Evolutionary conservation across 306 rosid species (phyloP).

Genomic region (Geum urbanum): DNA sequence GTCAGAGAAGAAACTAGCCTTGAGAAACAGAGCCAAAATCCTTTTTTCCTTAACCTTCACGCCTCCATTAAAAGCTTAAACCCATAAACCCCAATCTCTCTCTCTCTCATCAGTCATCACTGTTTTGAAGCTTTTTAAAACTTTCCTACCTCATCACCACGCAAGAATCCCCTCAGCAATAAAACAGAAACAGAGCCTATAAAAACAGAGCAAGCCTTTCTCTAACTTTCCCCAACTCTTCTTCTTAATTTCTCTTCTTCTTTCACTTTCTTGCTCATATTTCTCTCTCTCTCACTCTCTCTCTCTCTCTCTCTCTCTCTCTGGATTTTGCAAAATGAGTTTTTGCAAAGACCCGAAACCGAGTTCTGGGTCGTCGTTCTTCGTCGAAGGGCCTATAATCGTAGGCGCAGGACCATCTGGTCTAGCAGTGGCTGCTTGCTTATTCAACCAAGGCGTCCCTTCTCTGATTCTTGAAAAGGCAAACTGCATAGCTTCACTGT

Average conservation of each 20-base stretch:
- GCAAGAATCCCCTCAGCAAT: conserved; percentile 3
- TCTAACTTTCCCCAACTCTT: background rate
- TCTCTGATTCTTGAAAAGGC: conserved; percentile 57
- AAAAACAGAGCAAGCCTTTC: conserved; percentile 28
- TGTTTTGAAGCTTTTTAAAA: conserved; percentile 17
- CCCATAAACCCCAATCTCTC: conserved; percentile 5
- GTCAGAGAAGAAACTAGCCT: conserved; percentile 44
- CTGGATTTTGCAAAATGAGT: conserved; percentile 45
- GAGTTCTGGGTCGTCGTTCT: conserved; percentile 13
- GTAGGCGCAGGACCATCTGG: conserved; percentile 98
- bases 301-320: background rate
- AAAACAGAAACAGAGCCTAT: conserved; percentile 4
- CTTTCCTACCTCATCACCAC: conserved; percentile 6
- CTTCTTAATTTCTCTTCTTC: background rate
- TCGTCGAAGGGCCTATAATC: conserved; percentile 69
- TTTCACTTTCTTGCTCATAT: background rate
- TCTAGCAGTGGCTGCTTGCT: conserved; percentile 78
- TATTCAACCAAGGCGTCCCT: conserved; percentile 48
- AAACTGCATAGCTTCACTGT: conserved; percentile 71
- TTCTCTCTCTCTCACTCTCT: background rate
- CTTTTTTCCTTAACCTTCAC: conserved; percentile 72
- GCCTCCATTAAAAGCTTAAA: conserved; percentile 44
- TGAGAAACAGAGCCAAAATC: conserved; percentile 61
- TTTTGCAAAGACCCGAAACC: conserved; percentile 35
- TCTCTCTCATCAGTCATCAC: conserved; percentile 3